Evolutionary conservation across 805 yeast genomes (phyloP), one percentile per base, ranked within the genome.

Genomic region (Monosporozyma aquatica): DNA sequence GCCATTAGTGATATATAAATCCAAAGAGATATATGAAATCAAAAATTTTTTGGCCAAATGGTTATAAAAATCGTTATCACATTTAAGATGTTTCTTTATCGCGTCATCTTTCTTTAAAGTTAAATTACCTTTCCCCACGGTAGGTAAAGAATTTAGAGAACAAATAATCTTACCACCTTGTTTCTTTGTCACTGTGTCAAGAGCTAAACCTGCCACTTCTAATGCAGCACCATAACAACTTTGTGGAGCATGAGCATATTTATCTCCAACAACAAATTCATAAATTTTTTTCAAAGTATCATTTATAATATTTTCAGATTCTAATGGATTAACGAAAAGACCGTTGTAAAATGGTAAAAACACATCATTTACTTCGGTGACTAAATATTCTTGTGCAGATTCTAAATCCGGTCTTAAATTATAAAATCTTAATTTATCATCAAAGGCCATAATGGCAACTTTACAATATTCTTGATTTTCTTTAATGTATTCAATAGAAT

Each of bases 131-230:
- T 87, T 81, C 0, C 95, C 95, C 72, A 78, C 72, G 1, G 85
- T 72, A 6, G 98, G 96, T 30, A 87, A 60, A 2, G 79, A 65
- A 2, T 85, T 71, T 33, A 89, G 63, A 4, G 83, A 61, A 0
- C 84, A 72, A 18, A 82, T 73, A 26, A 90, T 78, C 52, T 89
- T 84, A 46, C 97, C 98, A 47, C 92, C 92, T 7, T 92, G 95
- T 2, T 64, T 58, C 3, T 52, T 52, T 6, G 68, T 59, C 26
- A 71, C 71, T 18, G 66, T 62, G 35, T 71, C 71, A 22, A 87
- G 66, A 6, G 87, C 79, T 41, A 74, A 56, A 51, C 70, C 65
- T 0, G 94, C 90, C 2, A 81, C 77, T 43, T 78, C 69, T 26
- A 87, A 61, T 0, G 95, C 96, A 3, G 85, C 75, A 0, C 96